Evolutionary conservation across 106 monocot genomes (phyloP).

Genomic region (Acorus calamus): DNA sequence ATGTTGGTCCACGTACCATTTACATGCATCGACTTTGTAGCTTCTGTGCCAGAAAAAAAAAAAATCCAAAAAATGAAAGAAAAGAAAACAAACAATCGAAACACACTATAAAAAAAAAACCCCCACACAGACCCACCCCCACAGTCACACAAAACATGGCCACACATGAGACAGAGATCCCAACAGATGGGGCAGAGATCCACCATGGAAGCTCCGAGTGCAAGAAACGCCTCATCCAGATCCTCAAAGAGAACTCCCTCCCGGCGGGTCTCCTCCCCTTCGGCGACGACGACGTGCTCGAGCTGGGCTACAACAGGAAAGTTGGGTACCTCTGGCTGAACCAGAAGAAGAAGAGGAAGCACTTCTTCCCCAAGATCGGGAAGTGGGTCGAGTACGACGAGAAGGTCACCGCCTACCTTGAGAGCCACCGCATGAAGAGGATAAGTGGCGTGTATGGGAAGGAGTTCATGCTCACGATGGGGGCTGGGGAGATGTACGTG

Average conservation of each 20-base stretch:
- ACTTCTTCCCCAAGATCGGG: background rate
- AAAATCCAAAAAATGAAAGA: too few relatives aligned
- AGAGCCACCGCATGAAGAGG: background rate
- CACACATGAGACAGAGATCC: too few relatives aligned
- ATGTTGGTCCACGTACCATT: too few relatives aligned
- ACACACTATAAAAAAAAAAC: too few relatives aligned
- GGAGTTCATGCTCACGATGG: background rate
- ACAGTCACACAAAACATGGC: too few relatives aligned
- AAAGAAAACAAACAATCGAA: too few relatives aligned
- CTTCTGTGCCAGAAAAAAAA: too few relatives aligned
- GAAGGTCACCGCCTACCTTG: background rate
- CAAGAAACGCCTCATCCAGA: background rate
- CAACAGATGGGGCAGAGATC: background rate
- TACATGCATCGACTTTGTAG: too few relatives aligned
- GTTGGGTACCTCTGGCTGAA: background rate
- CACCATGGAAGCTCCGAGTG: background rate
- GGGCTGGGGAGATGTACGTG: background rate
- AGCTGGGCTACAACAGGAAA: slow-evolving; percentile 3
- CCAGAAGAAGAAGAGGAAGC: background rate
- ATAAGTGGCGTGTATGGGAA: background rate
- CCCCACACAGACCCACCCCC: too few relatives aligned
- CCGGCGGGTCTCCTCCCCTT: slow-evolving; percentile 4
- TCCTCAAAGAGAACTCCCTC: background rate
- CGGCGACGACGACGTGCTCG: background rate
- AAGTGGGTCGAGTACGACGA: background rate